These are phyloP conservation scores for Tillandsia leiboldiana DNA, from an alignment of 176 grass and related monocot genomes.

Conservation along the genomic window DNA sequence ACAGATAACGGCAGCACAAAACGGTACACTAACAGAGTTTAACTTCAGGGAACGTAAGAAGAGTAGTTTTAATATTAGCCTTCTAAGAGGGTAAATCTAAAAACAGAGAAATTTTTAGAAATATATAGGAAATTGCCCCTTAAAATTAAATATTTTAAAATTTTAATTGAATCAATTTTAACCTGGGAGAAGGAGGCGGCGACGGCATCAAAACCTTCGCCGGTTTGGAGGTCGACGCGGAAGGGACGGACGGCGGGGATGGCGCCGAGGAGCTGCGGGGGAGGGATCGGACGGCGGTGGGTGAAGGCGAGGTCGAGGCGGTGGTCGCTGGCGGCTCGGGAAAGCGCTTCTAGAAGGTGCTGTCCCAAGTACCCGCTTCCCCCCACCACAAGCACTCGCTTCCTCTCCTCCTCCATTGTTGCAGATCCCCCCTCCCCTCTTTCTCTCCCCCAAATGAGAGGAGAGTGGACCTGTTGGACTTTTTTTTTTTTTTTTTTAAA, in stretches of 20 bases:
- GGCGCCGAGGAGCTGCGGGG: conserved; percentile 45
- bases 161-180: not conserved
- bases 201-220: conserved; percentile 40
- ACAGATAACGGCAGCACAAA: no score
- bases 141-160: no score
- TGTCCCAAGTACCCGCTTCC: conserved; percentile 86
- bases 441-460: not conserved
- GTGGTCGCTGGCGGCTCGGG: not conserved
- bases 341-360: conserved; percentile 63
- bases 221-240: conserved; percentile 55
- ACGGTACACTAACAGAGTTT: no score
- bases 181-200: conserved; percentile 65
- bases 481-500: no score
- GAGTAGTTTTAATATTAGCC: no score
- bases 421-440: not conserved
- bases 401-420: conserved; percentile 15
- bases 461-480: no score
- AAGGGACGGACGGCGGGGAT: conserved; percentile 49
- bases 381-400: conserved; percentile 65
- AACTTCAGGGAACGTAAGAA: no score
- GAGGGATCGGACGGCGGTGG: conserved; percentile 46
- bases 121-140: no score
- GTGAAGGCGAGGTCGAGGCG: conserved; percentile 61
- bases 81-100: no score
- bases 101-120: no score